Evolutionary conservation across 768 basidiomycete species (phyloP).

Genomic region (Boletus sp.): DNA sequence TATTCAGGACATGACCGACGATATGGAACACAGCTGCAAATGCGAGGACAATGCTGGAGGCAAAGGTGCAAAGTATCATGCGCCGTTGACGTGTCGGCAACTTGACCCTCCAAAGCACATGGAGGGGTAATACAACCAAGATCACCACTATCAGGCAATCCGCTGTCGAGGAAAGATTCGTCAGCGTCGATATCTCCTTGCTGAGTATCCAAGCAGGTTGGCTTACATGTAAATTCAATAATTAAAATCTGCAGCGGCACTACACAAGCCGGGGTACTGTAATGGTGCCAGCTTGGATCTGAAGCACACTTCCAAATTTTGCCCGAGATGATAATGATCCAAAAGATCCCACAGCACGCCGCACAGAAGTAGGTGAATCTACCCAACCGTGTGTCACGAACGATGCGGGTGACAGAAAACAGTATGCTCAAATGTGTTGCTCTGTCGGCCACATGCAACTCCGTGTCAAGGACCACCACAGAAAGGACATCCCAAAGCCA

Average conservation of each 20-base stretch:
- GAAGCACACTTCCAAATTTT: conserved; percentile 8
- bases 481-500: neutral
- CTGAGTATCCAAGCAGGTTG: neutral
- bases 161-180: neutral
- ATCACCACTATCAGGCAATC: conserved; percentile 5
- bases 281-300: conserved; percentile 2
- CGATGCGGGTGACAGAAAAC: conserved; percentile 15
- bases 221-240: conserved; percentile 9
- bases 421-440: conserved; percentile 13
- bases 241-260: neutral
- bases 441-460: neutral
- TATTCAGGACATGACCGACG: neutral
- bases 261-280: neutral
- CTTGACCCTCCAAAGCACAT: conserved; percentile 16
- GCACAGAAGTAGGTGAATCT: neutral
- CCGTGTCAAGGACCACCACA: neutral
- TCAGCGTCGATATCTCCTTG: neutral
- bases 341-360: neutral
- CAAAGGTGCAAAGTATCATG: conserved; percentile 18
- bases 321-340: neutral
- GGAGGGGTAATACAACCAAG: conserved; percentile 15
- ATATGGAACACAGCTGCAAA: conserved; percentile 9
- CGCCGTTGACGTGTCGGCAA: conserved; percentile 10
- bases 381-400: neutral
- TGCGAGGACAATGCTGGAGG: conserved; percentile 14